Evolutionary conservation across 2,329 filamentous ascomycete species (phyloP), one percentile per base, ranked within the genome.

Genomic region (Colletotrichum lupini): DNA sequence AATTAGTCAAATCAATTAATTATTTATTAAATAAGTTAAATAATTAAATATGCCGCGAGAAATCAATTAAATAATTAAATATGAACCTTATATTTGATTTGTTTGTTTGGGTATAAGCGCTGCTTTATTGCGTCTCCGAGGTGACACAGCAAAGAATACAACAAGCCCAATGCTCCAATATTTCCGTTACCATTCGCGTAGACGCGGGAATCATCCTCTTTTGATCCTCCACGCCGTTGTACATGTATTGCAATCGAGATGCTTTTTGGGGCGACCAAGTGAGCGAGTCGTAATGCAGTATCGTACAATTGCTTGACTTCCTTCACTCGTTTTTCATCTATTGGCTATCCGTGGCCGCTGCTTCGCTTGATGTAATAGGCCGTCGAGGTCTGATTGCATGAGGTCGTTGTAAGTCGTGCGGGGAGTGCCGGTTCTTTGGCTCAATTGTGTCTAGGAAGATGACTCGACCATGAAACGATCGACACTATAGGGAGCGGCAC

Each of bases 361-460:
- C 5, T 64, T 59, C 42, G 69, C 69, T 59, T 67, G 37, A 12
- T 22, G 28, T 19, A 72, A 12, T 1, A 74, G 55, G 0, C 19
- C 9, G n/a, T 73, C 64, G 5, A 74, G 59, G 14, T 74, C 69
- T 14, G 35, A 46, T 12, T 65, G 53, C 4, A 74, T 26, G n/a
- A 56, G 32, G 19, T 74, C 64, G 11, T 37, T 7, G 30, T 28
- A 49, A 11, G 5, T 26, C 22, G 28, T 12, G n/a, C 28, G 3
- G 8, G 64, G 19, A 19, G 35, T 28, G 16, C 12, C 2, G 19
- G 37, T 46, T 52, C 59, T 46, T 26, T 57, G 63, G 49, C 53
- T 66, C 16, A 58, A 66, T 19, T 42, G 11, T 26, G 65, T 62
- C 70, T 66, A 70, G 26, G 73, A 68, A 53, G 70, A 65, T 63